These are phyloP conservation scores for Dipteronia sinensis DNA, from an alignment of 345 rosid genomes.

Conservation along the genomic window DNA sequence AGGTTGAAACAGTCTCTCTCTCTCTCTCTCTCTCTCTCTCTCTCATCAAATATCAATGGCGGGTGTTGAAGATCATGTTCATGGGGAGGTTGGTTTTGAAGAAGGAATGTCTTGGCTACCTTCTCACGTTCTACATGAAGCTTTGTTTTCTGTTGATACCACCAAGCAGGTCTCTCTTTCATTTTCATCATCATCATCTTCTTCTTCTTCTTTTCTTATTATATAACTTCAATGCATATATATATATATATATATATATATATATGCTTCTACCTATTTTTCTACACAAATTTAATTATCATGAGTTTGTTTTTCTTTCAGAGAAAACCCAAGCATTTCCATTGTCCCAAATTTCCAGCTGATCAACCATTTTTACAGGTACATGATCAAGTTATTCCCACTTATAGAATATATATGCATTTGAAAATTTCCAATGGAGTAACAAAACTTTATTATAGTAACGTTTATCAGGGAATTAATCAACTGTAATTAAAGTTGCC, in stretches of 20 bases:
- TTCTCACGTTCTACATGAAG: conserved; percentile 52
- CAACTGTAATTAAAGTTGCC: neutral
- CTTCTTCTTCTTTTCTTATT: neutral
- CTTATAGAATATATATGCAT: too few relatives aligned
- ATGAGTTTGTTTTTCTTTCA: neutral
- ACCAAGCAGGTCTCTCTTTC: conserved; percentile 24
- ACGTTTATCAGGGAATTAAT: neutral
- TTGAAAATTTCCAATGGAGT: too few relatives aligned
- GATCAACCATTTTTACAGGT: conserved; percentile 27
- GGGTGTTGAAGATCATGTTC: conserved; percentile 20
- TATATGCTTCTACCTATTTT: too few relatives aligned
- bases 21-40: neutral
- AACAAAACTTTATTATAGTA: neutral
- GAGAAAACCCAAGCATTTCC: conserved; percentile 25
- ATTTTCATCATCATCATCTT: neutral
- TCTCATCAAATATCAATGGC: conserved; percentile 23
- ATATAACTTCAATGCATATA: neutral
- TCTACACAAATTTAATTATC: too few relatives aligned
- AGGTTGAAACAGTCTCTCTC: conserved; percentile 28
- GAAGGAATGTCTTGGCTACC: conserved; percentile 55
- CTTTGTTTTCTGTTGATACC: conserved; percentile 36
- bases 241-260: too few relatives aligned
- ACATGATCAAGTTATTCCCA: neutral
- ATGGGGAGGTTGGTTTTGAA: conserved; percentile 44
- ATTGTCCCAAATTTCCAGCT: conserved; percentile 24